Evolutionary conservation across 169 alveolate species (phyloP).

Genomic region (Eimeria necatrix): DNA sequence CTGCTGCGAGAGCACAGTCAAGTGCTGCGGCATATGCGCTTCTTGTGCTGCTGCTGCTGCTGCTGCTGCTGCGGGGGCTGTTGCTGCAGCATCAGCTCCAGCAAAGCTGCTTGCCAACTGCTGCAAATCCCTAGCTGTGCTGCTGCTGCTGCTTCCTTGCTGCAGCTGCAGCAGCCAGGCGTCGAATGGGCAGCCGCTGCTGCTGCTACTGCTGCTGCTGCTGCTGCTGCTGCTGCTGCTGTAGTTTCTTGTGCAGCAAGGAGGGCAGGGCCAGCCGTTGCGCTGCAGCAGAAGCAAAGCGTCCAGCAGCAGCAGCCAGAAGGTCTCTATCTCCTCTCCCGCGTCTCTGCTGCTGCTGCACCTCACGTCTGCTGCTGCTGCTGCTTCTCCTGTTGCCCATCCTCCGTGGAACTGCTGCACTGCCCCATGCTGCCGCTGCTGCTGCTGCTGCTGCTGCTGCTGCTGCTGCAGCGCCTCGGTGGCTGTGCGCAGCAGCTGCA

Average conservation of each 20-base stretch:
- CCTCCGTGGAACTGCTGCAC: neutral
- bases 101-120: conserved; percentile 12
- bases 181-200: conserved; percentile 46
- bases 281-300: conserved; percentile 44
- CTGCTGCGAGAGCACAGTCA: conserved; percentile 12
- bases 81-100: conserved; percentile 21
- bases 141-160: conserved; percentile 49
- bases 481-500: conserved; percentile 1
- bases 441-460: conserved; percentile 50
- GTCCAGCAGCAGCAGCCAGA: conserved; percentile 75
- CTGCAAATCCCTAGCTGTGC: conserved; percentile 12
- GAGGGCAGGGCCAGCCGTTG: conserved; percentile 70
- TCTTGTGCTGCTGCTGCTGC: conserved; percentile 51
- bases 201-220: conserved; percentile 52
- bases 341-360: neutral
- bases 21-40: neutral
- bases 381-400: neutral
- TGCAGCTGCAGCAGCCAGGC: conserved; percentile 29
- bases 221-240: conserved; percentile 51
- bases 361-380: neutral
- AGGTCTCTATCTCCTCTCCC: conserved; percentile 38
- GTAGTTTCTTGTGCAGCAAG: conserved; percentile 23
- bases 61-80: conserved; percentile 37
- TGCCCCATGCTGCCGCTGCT: neutral
- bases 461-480: neutral